Evolutionary conservation across 371 early-diverging fungal species (phyloP).

Genomic region (Mucor plumbeus): DNA sequence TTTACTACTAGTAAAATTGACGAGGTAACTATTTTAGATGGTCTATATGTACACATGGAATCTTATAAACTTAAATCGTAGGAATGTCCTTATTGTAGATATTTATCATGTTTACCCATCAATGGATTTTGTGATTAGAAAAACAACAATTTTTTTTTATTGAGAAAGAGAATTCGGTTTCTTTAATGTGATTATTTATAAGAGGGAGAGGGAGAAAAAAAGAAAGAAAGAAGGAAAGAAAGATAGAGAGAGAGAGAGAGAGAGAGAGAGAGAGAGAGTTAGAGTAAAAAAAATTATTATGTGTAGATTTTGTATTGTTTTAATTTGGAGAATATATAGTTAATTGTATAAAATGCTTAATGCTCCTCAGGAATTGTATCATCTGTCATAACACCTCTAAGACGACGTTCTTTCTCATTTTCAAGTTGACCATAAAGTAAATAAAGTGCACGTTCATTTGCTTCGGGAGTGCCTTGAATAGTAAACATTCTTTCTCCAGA

Average conservation of each 20-base stretch:
- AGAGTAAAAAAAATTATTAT: background rate
- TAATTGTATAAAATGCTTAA: background rate
- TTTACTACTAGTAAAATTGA: conserved; percentile 16
- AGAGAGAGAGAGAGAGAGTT: background rate
- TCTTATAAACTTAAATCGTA: background rate
- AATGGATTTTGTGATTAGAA: conserved; percentile 22
- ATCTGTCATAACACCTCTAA: conserved; percentile 41
- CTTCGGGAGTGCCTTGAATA: conserved; percentile 85
- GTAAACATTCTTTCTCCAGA: conserved; percentile 87
- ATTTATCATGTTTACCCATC: conserved; percentile 19
- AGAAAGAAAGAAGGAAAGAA: background rate
- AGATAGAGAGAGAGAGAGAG: background rate
- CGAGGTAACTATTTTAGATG: conserved; percentile 6
- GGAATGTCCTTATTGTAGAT: conserved; percentile 20
- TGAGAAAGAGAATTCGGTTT: background rate
- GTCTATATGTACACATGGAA: background rate
- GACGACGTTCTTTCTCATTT: conserved; percentile 81
- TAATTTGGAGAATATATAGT: background rate
- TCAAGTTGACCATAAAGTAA: conserved; percentile 89
- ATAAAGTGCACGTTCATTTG: conserved; percentile 88
- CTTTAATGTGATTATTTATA: background rate
- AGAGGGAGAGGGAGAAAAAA: background rate
- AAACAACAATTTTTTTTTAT: background rate
- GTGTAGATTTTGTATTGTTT: background rate
- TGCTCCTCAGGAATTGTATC: conserved; percentile 3